Conservation (phyloP, 306 rosid genomes). For the Abrus precatorius region DNA sequence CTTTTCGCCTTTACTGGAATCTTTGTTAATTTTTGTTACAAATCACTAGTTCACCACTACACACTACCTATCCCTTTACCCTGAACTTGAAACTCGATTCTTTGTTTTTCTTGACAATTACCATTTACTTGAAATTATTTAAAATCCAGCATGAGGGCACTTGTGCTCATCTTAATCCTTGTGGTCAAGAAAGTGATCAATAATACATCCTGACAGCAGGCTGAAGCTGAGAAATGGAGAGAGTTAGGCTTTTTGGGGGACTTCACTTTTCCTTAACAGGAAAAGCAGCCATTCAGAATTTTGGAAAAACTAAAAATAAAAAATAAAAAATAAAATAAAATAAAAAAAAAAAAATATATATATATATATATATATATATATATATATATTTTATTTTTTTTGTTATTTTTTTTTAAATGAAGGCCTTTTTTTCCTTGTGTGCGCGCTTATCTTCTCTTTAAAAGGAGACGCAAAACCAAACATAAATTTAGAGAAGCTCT, state of each 20-base stretch:
- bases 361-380: too few relatives aligned
- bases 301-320: too few relatives aligned
- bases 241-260: too few relatives aligned
- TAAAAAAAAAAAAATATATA: too few relatives aligned
- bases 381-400: too few relatives aligned
- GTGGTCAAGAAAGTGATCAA: neutral
- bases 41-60: neutral
- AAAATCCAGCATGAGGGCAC: neutral
- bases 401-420: too few relatives aligned
- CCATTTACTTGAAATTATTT: slow-evolving; percentile 2
- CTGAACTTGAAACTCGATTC: neutral
- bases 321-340: too few relatives aligned
- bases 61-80: neutral
- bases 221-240: too few relatives aligned
- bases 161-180: neutral
- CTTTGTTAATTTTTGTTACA: slow-evolving; percentile 1
- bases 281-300: too few relatives aligned
- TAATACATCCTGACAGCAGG: too few relatives aligned
- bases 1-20: neutral
- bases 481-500: neutral
- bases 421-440: neutral
- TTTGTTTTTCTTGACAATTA: neutral
- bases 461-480: neutral
- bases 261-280: too few relatives aligned
- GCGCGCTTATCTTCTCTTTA: neutral